Conservation (phyloP, 768 basidiomycete species). For the Naematelia encephala region DNA sequence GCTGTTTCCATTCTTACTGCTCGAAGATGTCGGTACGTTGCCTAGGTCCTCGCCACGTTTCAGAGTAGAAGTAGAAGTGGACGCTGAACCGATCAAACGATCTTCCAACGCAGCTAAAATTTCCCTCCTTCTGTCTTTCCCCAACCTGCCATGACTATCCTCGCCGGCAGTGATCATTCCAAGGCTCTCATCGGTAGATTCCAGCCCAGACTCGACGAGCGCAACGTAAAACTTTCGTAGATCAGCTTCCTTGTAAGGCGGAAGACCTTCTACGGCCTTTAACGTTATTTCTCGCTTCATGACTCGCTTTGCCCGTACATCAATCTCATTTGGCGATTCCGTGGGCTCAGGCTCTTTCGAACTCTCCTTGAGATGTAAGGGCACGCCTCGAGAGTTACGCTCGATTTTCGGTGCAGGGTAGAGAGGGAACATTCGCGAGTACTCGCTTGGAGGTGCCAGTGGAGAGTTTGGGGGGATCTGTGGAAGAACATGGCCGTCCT, state of each 20-base stretch:
- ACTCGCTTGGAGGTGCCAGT: neutral
- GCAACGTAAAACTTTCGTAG: constrained; percentile 14
- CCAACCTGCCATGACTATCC: neutral
- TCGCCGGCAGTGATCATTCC: neutral
- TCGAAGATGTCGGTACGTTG: neutral
- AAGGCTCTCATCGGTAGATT: neutral
- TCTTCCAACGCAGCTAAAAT: neutral
- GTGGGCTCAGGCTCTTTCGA: neutral
- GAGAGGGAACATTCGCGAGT: neutral
- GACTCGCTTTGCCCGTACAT: neutral
- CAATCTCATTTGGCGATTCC: neutral
- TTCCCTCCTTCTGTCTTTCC: neutral
- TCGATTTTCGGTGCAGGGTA: neutral
- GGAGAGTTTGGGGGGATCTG: neutral
- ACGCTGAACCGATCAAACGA: neutral
- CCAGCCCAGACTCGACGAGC: constrained; percentile 6
- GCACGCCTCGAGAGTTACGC: neutral
- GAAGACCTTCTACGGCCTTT: neutral
- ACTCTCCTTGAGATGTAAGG: neutral
- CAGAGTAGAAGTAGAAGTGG: neutral
- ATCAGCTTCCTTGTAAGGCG: constrained; percentile 4
- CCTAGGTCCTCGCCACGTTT: neutral
- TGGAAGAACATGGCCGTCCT: neutral
- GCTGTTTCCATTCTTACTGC: neutral
- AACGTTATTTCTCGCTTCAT: neutral